phyloP scores from a whole-genome alignment of 2,329 filamentous ascomycete species.

The Fusarium agapanthi region DNA sequence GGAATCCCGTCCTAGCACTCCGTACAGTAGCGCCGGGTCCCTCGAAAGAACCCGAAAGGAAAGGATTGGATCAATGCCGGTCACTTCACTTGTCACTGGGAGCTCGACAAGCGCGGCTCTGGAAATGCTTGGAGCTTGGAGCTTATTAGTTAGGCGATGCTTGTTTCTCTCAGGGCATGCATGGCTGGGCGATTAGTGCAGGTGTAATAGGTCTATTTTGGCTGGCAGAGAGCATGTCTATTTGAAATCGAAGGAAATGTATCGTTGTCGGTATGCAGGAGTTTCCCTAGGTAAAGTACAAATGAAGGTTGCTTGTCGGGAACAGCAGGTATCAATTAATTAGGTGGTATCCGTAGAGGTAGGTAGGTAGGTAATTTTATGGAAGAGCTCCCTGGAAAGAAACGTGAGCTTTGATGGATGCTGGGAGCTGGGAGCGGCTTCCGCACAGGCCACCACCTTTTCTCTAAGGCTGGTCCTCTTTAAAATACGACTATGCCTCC shows the following conservation, averaged over 20 bases:
- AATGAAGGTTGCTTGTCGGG: background rate
- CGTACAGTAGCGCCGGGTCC: conserved; percentile 4
- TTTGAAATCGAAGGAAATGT: background rate
- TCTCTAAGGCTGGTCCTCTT: conserved; percentile 21
- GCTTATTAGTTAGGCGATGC: background rate
- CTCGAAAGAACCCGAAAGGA: conserved; percentile 15
- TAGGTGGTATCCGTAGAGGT: background rate
- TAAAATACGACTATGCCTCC: conserved; percentile 21
- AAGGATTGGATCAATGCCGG: conserved; percentile 26
- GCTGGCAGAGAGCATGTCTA: background rate
- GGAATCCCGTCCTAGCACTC: conserved; percentile 1
- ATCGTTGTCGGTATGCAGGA: background rate
- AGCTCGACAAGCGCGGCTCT: conserved; percentile 39
- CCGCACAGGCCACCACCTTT: conserved; percentile 30
- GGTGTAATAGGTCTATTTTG: background rate
- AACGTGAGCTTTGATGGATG: conserved; percentile 16
- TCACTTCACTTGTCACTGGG: conserved; percentile 3
- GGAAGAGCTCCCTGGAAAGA: conserved; percentile 19
- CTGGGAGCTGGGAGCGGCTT: conserved; percentile 7
- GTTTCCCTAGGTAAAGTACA: background rate
- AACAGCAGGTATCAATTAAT: background rate
- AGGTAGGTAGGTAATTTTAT: background rate
- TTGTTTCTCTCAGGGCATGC: background rate
- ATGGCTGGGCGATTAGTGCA: background rate
- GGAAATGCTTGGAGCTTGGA: conserved; percentile 10